Base-by-base conservation (phyloP, 2,329 filamentous ascomycete species). In the Fusarium bactridioides region DNA sequence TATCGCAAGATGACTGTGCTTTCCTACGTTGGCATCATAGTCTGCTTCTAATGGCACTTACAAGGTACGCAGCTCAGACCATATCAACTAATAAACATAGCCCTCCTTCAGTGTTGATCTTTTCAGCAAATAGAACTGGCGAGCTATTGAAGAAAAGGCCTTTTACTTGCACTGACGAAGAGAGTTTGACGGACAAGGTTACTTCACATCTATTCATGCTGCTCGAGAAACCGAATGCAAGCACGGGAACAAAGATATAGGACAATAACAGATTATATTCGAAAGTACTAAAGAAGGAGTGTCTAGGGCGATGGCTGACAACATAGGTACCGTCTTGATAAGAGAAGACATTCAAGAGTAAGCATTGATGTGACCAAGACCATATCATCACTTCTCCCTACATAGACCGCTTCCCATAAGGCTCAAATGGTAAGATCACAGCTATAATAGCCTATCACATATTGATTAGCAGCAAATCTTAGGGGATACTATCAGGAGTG, bases 401-500 rank as follows among this genome's bases (percentile, higher is more conserved):
- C 54, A 57, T 57, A 27, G 54, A 33, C 1, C 40, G 38, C 18
- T 57, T 57, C 4, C 54, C 54, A 21, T 57, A 47, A 1, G 54
- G 54, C 18, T 57, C 54, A 25, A 57, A 57, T 0, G 54, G 54
- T 15, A 57, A n/a, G 2, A 33, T 11, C 10, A 57, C 40, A 4
- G 54, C 54, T 4, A 57, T 25, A 0, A 57, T 35, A 7, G 54
- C 53, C 53, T 55, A 8, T 2, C 11, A 25, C 3, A 10, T 21
- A 3, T 15, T 4, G 1, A 25, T 55, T 3, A 33, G 16, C 3
- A 4, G 2, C 2, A 5, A 4, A 1, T 21, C 7, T 8, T 6
- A 3, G 2, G 13, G 0, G 1, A 3, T 7, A 2, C 1, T 1
- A 5, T 12, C 21, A 13, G 8, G 13, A 6, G 7, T 21, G 3